Percentiles rank a stretch among this genome's conserved stretches.
These are phyloP conservation scores for Boletus eberwhitei DNA, from an alignment of 768 basidiomycete species.

Conservation along the genomic window DNA sequence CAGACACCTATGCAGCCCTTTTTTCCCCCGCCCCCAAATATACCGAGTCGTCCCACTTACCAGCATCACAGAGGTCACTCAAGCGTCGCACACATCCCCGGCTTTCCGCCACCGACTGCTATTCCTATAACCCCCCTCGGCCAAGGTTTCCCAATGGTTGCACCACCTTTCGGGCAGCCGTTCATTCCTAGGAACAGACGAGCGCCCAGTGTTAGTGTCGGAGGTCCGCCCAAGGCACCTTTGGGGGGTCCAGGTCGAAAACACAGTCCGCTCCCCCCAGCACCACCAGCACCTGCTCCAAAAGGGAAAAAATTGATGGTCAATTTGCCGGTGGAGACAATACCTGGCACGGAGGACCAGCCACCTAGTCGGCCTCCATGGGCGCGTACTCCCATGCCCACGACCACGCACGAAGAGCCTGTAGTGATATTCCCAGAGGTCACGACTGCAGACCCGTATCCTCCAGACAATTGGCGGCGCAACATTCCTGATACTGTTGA, in stretches of 20 bases:
- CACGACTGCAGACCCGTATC: conserved; percentile 52
- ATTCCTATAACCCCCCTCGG: conserved; percentile 61
- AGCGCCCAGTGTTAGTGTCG: conserved; percentile 64
- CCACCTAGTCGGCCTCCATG: conserved; percentile 47
- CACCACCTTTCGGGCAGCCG: conserved; percentile 44
- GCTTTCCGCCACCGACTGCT: conserved; percentile 52
- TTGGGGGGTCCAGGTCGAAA: conserved; percentile 79
- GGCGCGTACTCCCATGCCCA: conserved; percentile 56
- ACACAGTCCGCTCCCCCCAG: conserved; percentile 58
- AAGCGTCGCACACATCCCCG: conserved; percentile 63
- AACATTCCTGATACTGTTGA: conserved; percentile 67
- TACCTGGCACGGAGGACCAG: conserved; percentile 35
- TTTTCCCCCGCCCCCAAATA: conserved; percentile 49
- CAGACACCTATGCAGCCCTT: conserved; percentile 77
- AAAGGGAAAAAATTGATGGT: conserved; percentile 69
- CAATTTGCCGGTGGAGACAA: conserved; percentile 71
- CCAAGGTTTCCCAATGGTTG: conserved; percentile 54
- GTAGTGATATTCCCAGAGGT: conserved; percentile 31
- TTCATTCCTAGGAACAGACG: conserved; percentile 63
- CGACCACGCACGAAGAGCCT: conserved; percentile 32
- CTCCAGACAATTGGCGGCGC: conserved; percentile 59
- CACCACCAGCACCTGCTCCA: conserved; percentile 28
- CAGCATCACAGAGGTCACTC: conserved; percentile 52
- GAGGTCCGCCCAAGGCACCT: conserved; percentile 85
- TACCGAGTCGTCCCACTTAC: conserved; percentile 49